Base-by-base conservation (phyloP, 257 asterid genomes). In the Capsicum baccatum region DNA sequence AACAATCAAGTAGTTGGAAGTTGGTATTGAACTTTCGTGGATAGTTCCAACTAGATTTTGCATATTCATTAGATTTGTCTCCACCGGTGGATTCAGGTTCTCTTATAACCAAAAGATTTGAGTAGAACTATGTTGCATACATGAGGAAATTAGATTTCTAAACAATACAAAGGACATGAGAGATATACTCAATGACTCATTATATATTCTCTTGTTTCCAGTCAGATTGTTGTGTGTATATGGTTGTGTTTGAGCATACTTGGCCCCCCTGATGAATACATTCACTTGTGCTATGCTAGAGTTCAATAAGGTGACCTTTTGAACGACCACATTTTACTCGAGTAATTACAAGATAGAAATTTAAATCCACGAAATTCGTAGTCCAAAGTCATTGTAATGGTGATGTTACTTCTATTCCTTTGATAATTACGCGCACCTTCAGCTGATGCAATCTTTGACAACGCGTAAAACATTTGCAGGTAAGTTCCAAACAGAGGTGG, bases 401-500 rank as follows among this genome's bases (percentile, higher is more conserved):
- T 33, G 64, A 26, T 76, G 63, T 26, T 54, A 52, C 63, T 26
- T 26, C 33, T 26, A 26, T 26, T 26, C 33, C 33, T 58, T 26
- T 26, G 47, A 80, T 73, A 73, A 6, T 12, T 19, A 21, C 60
- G 8, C 19, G 8, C n/a, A 19, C 58, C 60, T 37, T 26, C 0
- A 10, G 47, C 64, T 69, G 82, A n/a, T 55, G 71, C 19, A 10
- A 57, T 50, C 56, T 57, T 70, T 33, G 37, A 79, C 3, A 52
- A 82, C 13, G 0, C 39, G 9, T 33, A 63, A 76, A 63, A 58
- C 63, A 67, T 89, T 19, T 84, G 67, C 90, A 95, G 98, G 99
- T 59, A 94, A 96, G 91, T 96, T 96, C 90, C 99, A 96, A 84
- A 96, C 98, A 7, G 97, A 92, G 63, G 42, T 94, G 85, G 99